Evolutionary conservation across 1,139 yeast genomes (phyloP), one percentile per base, ranked within the genome.

Genomic region (Geotrichum phurueaensis): DNA sequence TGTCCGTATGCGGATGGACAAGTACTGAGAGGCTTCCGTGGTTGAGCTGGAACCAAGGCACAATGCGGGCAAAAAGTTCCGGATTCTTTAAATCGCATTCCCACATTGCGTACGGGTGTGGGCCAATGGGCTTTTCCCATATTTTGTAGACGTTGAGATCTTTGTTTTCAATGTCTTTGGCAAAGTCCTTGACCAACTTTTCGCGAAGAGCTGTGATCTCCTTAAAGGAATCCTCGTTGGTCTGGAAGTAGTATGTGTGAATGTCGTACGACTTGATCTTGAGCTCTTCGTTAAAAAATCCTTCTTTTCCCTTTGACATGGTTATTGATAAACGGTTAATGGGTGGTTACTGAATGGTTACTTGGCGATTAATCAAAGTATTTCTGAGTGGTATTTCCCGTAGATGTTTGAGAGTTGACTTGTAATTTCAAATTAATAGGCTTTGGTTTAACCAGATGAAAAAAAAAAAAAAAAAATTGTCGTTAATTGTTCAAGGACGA

Each of bases 91-190:
- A 75, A 62, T 76, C 79, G 25, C 70, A 64, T 61, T 76, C 79
- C 67, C 76, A 77, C 79, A 76, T 76, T 4, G 74, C 77, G 56
- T 67, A 70, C 0, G 86, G 84, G 65, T 84, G 87, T 0, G 87
- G 87, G 0, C 87, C 87, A 54, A 84, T 71, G 25, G 84, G 81
- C 57, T 72, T 71, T 56, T 81, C 81, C 78, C 82, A 80, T 56
- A 81, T 73, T 64, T 77, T 77, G 70, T 76, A 74, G 4, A 82
- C 77, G 57, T 84, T 65, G 29, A 82, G 72, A 39, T 73, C 71
- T 1, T 82, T 84, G 1, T 68, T 66, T 18, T 71, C 77, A 25
- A 84, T 72, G 60, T 83, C 85, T 12, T 69, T 60, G 6, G 77
- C 75, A 66, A 83, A 83, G 55, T 81, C 84, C 53, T 65, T 58